These are phyloP conservation scores for Hansenula lynferdii DNA, from an alignment of 1,139 yeast genomes.

Conservation along the genomic window DNA sequence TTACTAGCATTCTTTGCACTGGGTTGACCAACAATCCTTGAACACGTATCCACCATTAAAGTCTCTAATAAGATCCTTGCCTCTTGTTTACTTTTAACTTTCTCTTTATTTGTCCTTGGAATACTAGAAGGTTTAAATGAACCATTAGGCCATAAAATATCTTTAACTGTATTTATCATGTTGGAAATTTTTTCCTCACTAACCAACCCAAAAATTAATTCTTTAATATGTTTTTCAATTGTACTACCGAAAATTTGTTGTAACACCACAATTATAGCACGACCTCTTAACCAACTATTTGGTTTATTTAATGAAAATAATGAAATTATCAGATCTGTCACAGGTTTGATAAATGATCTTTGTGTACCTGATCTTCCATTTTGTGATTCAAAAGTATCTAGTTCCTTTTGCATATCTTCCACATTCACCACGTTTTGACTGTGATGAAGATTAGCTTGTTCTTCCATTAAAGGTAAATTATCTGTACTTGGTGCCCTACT, in stretches of 20 bases:
- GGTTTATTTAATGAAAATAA: slow-evolving; percentile 65
- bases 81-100: slow-evolving; percentile 48
- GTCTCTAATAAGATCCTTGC: slow-evolving; percentile 53
- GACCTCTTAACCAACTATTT: slow-evolving; percentile 76
- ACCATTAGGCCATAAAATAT: slow-evolving; percentile 65
- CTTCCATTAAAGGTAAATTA: slow-evolving; percentile 1
- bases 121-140: slow-evolving; percentile 28
- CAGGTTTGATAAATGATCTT: slow-evolving; percentile 67
- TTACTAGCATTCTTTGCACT: slow-evolving; percentile 62
- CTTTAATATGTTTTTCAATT: slow-evolving; percentile 66
- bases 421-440: slow-evolving; percentile 21
- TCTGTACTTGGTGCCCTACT: slow-evolving; percentile 15
- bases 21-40: slow-evolving; percentile 69
- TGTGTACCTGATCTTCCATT: slow-evolving; percentile 17
- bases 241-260: slow-evolving; percentile 90
- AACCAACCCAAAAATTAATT: slow-evolving; percentile 38
- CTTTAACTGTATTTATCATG: slow-evolving; percentile 37
- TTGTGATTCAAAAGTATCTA: slow-evolving; percentile 18
- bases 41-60: slow-evolving; percentile 59
- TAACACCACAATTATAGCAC: slow-evolving; percentile 74
- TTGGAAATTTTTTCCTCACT: slow-evolving; percentile 48
- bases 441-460: not conserved
- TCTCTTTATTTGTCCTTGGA: slow-evolving; percentile 48
- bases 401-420: slow-evolving; percentile 25
- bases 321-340: slow-evolving; percentile 69